These are phyloP conservation scores for Coemansia sp. DNA, from an alignment of 192 early-diverging fungal genomes.

Conservation along the genomic window DNA sequence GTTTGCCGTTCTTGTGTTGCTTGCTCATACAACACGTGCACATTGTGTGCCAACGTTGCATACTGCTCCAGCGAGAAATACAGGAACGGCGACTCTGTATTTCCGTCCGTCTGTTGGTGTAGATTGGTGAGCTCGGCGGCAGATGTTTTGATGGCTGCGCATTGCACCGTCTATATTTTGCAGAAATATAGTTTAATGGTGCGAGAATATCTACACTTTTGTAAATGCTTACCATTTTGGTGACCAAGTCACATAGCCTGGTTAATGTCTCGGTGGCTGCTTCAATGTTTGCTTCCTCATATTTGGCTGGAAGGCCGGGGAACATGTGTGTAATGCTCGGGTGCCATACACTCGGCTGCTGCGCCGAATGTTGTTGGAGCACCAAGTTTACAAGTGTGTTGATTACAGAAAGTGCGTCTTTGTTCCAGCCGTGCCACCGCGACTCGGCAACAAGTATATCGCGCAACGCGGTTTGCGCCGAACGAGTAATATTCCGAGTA, in stretches of 20 bases:
- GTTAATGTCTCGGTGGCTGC: constrained; percentile 8
- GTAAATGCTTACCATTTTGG: constrained; percentile 13
- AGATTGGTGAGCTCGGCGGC: constrained; percentile 15
- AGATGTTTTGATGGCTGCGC: constrained; percentile 18
- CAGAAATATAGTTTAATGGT: not conserved
- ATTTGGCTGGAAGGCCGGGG: constrained; percentile 27
- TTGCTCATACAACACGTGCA: constrained; percentile 6
- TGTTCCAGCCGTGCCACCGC: constrained; percentile 42
- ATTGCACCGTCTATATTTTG: constrained; percentile 10
- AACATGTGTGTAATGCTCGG: constrained; percentile 32
- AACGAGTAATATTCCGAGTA: constrained; percentile 6
- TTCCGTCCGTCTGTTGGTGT: not conserved
- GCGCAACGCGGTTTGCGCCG: constrained; percentile 18
- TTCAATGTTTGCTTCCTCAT: constrained; percentile 7
- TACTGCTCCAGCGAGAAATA: constrained; percentile 17
- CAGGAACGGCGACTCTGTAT: constrained; percentile 4
- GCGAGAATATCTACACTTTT: not conserved
- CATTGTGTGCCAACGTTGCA: constrained; percentile 15
- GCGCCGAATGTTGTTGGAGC: constrained; percentile 41
- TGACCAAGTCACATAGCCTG: constrained; percentile 15
- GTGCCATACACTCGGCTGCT: constrained; percentile 45
- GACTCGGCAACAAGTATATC: constrained; percentile 32
- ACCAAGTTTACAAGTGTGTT: constrained; percentile 29
- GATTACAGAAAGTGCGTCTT: constrained; percentile 17
- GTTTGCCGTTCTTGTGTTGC: constrained; percentile 13